A percentile compares a stretch with the other conserved stretches of the same genome.
These are phyloP conservation scores for Fusarium sublunatum DNA, from an alignment of 2,329 filamentous ascomycete genomes.

Conservation along the genomic window DNA sequence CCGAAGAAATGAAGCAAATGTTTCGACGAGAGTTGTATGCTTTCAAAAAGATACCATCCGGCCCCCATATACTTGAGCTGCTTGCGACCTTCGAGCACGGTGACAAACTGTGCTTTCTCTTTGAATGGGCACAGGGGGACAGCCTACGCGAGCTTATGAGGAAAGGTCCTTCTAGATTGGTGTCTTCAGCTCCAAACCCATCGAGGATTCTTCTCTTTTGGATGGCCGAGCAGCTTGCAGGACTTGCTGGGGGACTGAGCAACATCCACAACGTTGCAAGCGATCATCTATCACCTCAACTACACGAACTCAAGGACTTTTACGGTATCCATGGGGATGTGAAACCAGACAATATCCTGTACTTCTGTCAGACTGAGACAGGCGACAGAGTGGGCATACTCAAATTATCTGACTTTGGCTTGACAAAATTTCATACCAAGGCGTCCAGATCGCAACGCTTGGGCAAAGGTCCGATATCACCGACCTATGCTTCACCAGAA, in stretches of 20 bases:
- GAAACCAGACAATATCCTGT: constrained; percentile 4
- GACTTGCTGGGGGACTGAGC: too few species aligned
- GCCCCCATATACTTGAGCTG: not conserved
- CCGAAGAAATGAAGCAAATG: not conserved
- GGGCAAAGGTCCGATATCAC: too few species aligned
- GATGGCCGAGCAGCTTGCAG: too few species aligned
- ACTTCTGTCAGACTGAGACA: not conserved
- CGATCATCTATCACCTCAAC: too few species aligned
- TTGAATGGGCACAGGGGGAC: constrained; percentile 6
- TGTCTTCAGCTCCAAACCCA: too few species aligned
- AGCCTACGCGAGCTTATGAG: not conserved
- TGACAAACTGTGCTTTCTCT: not conserved
- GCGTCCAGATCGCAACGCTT: not conserved
- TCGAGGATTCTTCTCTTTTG: too few species aligned
- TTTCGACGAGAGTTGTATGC: not conserved
- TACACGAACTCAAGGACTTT: not conserved
- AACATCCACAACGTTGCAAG: too few species aligned
- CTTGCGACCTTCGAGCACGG: constrained; percentile 3
- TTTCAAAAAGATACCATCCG: not conserved
- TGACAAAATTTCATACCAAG: not conserved
- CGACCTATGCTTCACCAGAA: not conserved
- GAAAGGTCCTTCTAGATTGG: not conserved
- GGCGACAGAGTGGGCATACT: not conserved
- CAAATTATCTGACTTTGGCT: constrained; percentile 8
- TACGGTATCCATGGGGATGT: constrained; percentile 3